A percentile compares a stretch with the other conserved stretches of the same genome.
phyloP scores from a whole-genome alignment of 306 rosid genomes.

The Styphnolobium japonicum region DNA sequence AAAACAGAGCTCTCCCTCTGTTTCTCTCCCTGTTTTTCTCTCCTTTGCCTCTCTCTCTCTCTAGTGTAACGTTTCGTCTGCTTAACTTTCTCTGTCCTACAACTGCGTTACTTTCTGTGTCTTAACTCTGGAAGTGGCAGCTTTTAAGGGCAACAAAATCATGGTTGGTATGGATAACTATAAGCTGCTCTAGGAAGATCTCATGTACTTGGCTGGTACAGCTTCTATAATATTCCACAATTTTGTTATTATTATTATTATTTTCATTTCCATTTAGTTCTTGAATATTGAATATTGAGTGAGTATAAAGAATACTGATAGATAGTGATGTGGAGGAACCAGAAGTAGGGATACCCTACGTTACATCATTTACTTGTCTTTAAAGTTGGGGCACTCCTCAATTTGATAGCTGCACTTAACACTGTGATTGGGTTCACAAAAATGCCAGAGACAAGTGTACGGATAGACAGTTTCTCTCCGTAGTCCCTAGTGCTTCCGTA shows the following conservation, averaged over 20 bases:
- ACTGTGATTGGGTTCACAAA: too few species aligned
- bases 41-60: background rate
- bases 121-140: slow-evolving; percentile 22
- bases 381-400: too few species aligned
- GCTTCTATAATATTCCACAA: background rate
- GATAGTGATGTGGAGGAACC: too few species aligned
- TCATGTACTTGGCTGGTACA: slow-evolving; percentile 34
- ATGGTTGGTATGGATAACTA: background rate
- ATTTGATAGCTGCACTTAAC: too few species aligned
- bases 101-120: background rate
- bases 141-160: background rate
- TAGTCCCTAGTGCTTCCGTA: too few species aligned
- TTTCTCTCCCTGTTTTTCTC: background rate
- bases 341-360: too few species aligned
- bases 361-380: too few species aligned
- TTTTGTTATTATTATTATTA: background rate
- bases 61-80: background rate
- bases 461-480: too few species aligned
- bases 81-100: background rate
- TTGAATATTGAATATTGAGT: background rate
- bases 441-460: too few species aligned
- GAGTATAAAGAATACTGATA: too few species aligned
- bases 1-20: slow-evolving; percentile 11
- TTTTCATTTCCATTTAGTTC: too few species aligned
- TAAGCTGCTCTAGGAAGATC: slow-evolving; percentile 23